Percentiles rank a stretch among this genome's conserved stretches.
Conservation (phyloP, 352 stramenopile species). For the Achlya hypogyna region DNA sequence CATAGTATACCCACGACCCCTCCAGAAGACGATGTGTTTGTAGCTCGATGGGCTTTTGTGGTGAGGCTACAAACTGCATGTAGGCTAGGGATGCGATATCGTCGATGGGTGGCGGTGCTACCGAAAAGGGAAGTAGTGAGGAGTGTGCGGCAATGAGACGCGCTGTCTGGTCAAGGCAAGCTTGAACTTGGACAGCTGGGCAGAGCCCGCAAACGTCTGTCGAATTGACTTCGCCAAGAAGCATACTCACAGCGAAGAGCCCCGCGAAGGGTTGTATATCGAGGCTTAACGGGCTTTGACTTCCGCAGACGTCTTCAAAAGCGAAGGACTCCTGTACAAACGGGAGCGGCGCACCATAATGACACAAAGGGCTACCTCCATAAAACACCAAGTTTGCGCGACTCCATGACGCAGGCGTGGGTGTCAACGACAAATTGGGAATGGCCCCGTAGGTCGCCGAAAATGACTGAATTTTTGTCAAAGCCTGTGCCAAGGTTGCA, state of each 20-base stretch:
- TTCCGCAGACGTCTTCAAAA: background rate
- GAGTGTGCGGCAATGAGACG: no score
- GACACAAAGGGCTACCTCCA: conserved; percentile 4
- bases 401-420: background rate
- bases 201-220: no score
- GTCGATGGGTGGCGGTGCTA: background rate
- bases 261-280: background rate
- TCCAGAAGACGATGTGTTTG: background rate
- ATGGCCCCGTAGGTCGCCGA: background rate
- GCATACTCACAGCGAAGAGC: background rate
- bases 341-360: background rate
- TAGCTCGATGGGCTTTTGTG: background rate
- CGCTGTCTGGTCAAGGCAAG: background rate
- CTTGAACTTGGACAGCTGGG: no score
- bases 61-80: background rate
- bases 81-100: no score
- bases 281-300: background rate
- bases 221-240: no score
- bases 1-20: background rate
- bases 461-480: background rate
- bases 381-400: background rate
- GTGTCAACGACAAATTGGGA: background rate
- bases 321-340: conserved; percentile 5
- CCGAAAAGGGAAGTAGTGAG: background rate
- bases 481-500: background rate